Evolutionary conservation across 2,329 filamentous ascomycete genomes (phyloP), one percentile per base, ranked within the genome.

Genomic region (Juglanconis oblonga): DNA sequence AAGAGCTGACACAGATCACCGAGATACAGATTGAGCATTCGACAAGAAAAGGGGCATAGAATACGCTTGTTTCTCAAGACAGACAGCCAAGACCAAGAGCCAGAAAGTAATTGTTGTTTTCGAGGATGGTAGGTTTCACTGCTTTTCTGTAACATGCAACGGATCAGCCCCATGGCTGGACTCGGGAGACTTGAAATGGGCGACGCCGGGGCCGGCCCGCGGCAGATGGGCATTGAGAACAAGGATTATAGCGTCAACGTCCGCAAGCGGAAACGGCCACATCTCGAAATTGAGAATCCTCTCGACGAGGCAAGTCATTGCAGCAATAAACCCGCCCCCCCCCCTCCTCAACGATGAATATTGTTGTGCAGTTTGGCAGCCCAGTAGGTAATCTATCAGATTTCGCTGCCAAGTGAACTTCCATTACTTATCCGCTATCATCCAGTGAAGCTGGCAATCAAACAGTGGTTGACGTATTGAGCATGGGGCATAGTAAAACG

Each of bases 51-150:
- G 14, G 35, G 45, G n/a, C 38, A 10, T 11, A 42, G 1, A 11
- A 10, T 5, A 42, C 38, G n/a, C 38, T 7, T 42, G 38, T 5
- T 5, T 42, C 6, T 42, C 38, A 13, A 42, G 4, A 42, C 4
- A 42, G 10, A 42, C 10, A 42, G 4, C 11, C 4, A 10, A 9
- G 11, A 14, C 4, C 31, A 51, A 58, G 47, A 52, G 47, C 11
- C 50, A 44, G 50, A 35, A 31, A 42, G 48, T 50, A 53, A n/a
- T 53, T 44, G 42, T 10, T 56, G 57, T 52, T 36, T 47, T 52
- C 52, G 57, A 55, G 42, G 53, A 53, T 60, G 33, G 45, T 35
- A 45, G 48, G 60, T 62, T 62, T 60, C 45, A 57, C 35, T 42
- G 47, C 33, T 35, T 35, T 17, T 57, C 54, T 50, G 45, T 57